phyloP scores from a whole-genome alignment of 768 basidiomycete genomes.

The Rhodotorula toruloides region DNA sequence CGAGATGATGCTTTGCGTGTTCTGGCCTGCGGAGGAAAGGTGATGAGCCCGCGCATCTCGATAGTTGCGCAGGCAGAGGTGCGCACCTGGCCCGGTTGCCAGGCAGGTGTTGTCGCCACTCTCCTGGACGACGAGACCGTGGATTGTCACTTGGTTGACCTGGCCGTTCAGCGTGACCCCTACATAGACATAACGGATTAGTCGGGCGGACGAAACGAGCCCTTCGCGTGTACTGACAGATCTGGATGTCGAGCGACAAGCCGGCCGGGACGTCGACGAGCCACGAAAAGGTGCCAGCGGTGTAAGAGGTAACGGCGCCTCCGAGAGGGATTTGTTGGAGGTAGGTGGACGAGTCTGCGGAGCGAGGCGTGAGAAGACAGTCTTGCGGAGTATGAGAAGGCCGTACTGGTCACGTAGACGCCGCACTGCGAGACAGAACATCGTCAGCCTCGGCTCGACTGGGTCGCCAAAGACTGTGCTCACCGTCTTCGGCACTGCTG shows the following conservation, averaged over 20 bases:
- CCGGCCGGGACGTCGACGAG: slow-evolving; percentile 26
- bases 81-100: slow-evolving; percentile 1
- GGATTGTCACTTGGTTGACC: slow-evolving; percentile 11
- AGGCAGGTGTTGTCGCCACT: slow-evolving; percentile 6
- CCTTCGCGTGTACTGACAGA: too few relatives aligned
- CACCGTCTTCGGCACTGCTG: slow-evolving; percentile 10
- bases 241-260: not conserved
- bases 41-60: too few relatives aligned
- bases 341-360: slow-evolving; percentile 18
- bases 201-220: too few relatives aligned
- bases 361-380: not conserved
- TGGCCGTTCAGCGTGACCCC: slow-evolving; percentile 23
- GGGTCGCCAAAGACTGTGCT: not conserved
- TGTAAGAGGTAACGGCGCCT: not conserved
- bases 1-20: slow-evolving; percentile 24
- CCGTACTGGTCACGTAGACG: slow-evolving; percentile 22
- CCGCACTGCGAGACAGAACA: not conserved
- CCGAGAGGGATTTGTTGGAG: slow-evolving; percentile 22
- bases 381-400: not conserved
- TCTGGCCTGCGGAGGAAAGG: slow-evolving; percentile 15
- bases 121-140: slow-evolving; percentile 1
- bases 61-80: too few relatives aligned
- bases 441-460: not conserved
- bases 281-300: slow-evolving; percentile 15
- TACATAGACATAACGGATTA: too few relatives aligned